Percentiles rank a stretch among this genome's conserved stretches.
phyloP scores from a whole-genome alignment of 495 filamentous ascomycete genomes.

The Amphirosellinia nigrospora region DNA sequence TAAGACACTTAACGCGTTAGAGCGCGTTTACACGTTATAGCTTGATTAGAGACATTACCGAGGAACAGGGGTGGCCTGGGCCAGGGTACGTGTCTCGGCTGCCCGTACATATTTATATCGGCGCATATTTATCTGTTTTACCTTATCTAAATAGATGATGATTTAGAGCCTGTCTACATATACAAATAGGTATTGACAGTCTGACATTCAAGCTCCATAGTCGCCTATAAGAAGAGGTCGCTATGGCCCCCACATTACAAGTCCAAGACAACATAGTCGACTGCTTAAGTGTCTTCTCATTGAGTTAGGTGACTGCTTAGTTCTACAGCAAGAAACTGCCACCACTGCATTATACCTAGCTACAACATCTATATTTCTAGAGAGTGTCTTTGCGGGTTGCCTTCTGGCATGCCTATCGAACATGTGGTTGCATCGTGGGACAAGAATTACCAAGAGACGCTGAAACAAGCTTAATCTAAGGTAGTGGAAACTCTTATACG shows the following conservation, averaged over 20 bases:
- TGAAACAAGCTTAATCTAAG: neutral
- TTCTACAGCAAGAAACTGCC: no score
- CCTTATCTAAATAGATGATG: no score
- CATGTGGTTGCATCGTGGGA: neutral
- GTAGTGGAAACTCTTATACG: neutral
- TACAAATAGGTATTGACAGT: neutral
- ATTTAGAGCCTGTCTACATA: no score
- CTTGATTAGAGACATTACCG: neutral
- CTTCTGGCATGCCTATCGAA: neutral
- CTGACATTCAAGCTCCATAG: neutral
- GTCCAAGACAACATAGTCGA: no score
- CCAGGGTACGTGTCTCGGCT: neutral
- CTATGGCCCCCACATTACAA: no score
- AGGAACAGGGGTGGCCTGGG: neutral
- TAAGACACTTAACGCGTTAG: neutral
- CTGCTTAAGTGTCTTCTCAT: no score
- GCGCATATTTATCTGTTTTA: no score
- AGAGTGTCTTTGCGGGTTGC: neutral
- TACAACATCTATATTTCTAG: no score
- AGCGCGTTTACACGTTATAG: neutral
- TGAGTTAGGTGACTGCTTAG: no score
- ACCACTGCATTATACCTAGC: no score
- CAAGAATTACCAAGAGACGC: neutral
- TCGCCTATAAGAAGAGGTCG: neutral
- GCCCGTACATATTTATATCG: neutral